Evolutionary conservation across 2,329 filamentous ascomycete genomes (phyloP), one percentile per base, ranked within the genome.

Genomic region (Pseudogymnoascus sp.): DNA sequence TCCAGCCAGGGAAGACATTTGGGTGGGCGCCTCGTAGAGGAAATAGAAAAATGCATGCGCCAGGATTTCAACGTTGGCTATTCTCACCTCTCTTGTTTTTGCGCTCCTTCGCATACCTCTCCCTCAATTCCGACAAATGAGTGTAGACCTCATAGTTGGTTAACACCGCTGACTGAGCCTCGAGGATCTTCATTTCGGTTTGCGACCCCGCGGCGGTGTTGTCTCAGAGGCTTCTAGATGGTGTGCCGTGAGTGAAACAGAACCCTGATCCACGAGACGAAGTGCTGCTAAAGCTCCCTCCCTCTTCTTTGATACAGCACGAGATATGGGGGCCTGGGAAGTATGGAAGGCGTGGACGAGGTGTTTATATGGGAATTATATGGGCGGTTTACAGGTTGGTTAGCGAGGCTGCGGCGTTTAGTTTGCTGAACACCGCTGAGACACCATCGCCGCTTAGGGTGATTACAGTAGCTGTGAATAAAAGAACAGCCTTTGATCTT

Each of bases 111-210:
- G 64, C 64, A 67, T 84, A 81, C 57, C 76, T 75, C 61, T 76
- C 73, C 59, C 78, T 78, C 68, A 84, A 81, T 54, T 86, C 80
- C 5, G 75, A 74, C 38, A 91, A 74, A 67, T 89, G 87, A 61
- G 81, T 77, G 68, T 86, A 86, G 65, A 91, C 87, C 77, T 91
- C 88, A 65, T 83, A 87, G 73, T 91, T 91, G 71, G 85, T 84
- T 69, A 92, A 77, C 41, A 86, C 80, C 4, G 86, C 86, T 30
- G 84, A 84, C 71, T 90, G 86, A 2, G 87, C 78, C 69, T 88
- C 87, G 67, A 90, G 75, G 69, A 92, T 83, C 81, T 89, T 87
- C 85, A 87, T 86, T 38, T 47, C 70, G 47, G 28, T 20, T 54
- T 54, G 28, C 28, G 47, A 54, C 47, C 47, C 47, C 28, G 47